Evolutionary conservation across 345 rosid species (phyloP).

Genomic region (Combretum micranthum): DNA sequence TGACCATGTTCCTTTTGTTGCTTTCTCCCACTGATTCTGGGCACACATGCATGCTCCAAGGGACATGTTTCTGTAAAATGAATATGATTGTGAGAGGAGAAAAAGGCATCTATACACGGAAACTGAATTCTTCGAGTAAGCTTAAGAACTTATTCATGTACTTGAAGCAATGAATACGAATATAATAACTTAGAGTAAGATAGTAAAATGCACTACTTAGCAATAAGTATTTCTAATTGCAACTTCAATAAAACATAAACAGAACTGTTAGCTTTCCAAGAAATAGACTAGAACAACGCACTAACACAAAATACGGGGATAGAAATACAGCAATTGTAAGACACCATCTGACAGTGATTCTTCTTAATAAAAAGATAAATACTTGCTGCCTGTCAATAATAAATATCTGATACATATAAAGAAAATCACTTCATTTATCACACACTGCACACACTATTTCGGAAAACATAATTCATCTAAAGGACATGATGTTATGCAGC

Average conservation of each 20-base stretch:
- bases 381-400: too few species aligned
- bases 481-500: not conserved
- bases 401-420: not conserved
- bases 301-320: too few species aligned
- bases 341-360: too few species aligned
- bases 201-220: too few species aligned
- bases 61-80: slow-evolving; percentile 64
- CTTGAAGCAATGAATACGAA: not conserved
- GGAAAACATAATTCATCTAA: too few species aligned
- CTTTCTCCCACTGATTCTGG: slow-evolving; percentile 69
- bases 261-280: too few species aligned
- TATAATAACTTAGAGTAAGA: too few species aligned
- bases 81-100: slow-evolving; percentile 1
- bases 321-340: too few species aligned
- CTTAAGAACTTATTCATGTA: not conserved
- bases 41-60: slow-evolving; percentile 76
- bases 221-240: too few species aligned
- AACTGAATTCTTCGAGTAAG: slow-evolving; percentile 5
- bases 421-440: not conserved
- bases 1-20: slow-evolving; percentile 63
- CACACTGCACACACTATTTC: not conserved
- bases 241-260: too few species aligned
- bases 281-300: too few species aligned
- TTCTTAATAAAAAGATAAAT: too few species aligned
- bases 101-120: not conserved